Conservation (phyloP, 495 filamentous ascomycete genomes). For the Talaromyces borbonicus region DNA sequence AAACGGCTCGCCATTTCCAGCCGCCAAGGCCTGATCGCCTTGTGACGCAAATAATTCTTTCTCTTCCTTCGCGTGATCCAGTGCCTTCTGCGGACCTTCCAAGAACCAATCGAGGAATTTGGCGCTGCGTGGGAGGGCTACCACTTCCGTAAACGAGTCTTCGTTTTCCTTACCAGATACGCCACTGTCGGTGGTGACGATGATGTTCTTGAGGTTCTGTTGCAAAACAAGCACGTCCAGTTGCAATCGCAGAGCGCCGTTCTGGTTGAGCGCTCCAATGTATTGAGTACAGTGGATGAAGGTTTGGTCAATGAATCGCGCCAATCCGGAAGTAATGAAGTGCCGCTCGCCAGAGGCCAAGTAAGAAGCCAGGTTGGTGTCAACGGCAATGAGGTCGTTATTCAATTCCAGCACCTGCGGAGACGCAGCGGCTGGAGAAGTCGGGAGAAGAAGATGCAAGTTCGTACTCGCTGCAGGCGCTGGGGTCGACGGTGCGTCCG, state of each 20-base stretch:
- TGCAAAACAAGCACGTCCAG: constrained; percentile 89
- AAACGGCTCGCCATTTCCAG: constrained; percentile 43
- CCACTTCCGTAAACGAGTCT: constrained; percentile 31
- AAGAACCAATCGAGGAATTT: constrained; percentile 75
- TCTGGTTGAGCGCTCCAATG: constrained; percentile 61
- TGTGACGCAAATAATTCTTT: constrained; percentile 31
- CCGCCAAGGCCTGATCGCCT: constrained; percentile 25
- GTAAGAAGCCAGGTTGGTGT: constrained; percentile 65
- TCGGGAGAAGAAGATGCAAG: constrained; percentile 64
- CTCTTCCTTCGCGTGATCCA: constrained; percentile 52
- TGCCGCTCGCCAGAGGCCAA: constrained; percentile 49
- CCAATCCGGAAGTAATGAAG: constrained; percentile 68
- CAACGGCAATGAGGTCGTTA: constrained; percentile 68
- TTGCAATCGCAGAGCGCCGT: constrained; percentile 71
- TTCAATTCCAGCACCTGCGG: constrained; percentile 68
- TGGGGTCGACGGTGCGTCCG: constrained; percentile 33
- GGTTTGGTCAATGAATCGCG: constrained; percentile 56
- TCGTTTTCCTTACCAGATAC: constrained; percentile 5
- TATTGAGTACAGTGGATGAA: constrained; percentile 54
- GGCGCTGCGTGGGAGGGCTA: constrained; percentile 57
- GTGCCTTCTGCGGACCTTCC: constrained; percentile 60
- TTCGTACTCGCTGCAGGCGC: constrained; percentile 43
- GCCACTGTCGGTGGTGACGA: constrained; percentile 15
- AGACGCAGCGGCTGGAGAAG: constrained; percentile 69
- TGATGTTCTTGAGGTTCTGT: constrained; percentile 90